Evolutionary conservation across 1,284 basidiomycete genomes (phyloP).

Genomic region (Xerocomus amazonicus): DNA sequence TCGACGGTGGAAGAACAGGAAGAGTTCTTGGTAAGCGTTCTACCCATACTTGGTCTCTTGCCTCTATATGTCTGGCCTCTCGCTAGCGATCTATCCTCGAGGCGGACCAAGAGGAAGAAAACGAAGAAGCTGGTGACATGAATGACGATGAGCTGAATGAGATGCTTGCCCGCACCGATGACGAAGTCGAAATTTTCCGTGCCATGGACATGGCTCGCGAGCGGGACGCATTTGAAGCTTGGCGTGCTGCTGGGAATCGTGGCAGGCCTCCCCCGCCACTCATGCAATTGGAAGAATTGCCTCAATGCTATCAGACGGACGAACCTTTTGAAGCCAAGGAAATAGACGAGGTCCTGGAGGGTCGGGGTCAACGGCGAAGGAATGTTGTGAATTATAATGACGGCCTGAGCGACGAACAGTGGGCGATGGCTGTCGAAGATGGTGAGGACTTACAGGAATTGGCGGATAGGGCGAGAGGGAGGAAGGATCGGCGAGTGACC

Average conservation of each 20-base stretch:
- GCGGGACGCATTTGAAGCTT: slow-evolving; percentile 63
- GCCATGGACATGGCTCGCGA: slow-evolving; percentile 85
- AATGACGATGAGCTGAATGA: slow-evolving; percentile 98
- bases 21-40: slow-evolving; percentile 73
- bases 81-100: slow-evolving; percentile 78
- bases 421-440: slow-evolving; percentile 86
- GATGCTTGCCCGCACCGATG: slow-evolving; percentile 83
- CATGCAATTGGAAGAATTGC: slow-evolving; percentile 88
- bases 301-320: slow-evolving; percentile 87
- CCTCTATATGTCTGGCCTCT: slow-evolving; percentile 6
- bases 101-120: slow-evolving; percentile 88
- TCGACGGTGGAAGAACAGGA: slow-evolving; percentile 98
- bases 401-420: slow-evolving; percentile 92
- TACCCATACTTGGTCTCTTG: neutral
- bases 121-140: slow-evolving; percentile 91
- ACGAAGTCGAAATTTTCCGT: slow-evolving; percentile 78
- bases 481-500: slow-evolving; percentile 55
- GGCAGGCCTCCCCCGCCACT: slow-evolving; percentile 77
- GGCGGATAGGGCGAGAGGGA: slow-evolving; percentile 57
- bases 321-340: slow-evolving; percentile 72
- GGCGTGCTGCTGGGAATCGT: slow-evolving; percentile 76
- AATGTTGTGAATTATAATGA: slow-evolving; percentile 92
- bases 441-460: slow-evolving; percentile 84
- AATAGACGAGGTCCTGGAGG: slow-evolving; percentile 68
- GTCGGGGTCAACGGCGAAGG: slow-evolving; percentile 81